Evolutionary conservation across 2,329 filamentous ascomycete species (phyloP).

Genomic region (Tympanopsis confertula): DNA sequence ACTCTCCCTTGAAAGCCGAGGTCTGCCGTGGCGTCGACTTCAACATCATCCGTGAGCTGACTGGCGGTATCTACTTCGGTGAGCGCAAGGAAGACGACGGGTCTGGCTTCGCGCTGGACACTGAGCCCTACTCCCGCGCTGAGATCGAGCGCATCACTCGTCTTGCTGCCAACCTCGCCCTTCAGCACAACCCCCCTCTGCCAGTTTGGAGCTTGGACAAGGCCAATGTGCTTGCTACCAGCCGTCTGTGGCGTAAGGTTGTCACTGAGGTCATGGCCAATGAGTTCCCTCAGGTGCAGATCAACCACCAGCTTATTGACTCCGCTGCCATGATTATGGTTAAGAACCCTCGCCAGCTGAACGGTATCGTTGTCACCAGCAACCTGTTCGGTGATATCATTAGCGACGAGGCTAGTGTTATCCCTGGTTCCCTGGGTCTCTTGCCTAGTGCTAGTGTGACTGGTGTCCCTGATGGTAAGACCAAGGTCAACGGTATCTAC

Average conservation of each 20-base stretch:
- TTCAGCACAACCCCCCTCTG: constrained; percentile 62
- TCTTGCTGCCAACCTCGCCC: constrained; percentile 69
- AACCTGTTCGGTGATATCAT: constrained; percentile 97
- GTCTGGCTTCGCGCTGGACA: constrained; percentile 67
- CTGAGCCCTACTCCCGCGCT: constrained; percentile 69
- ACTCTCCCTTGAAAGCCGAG: constrained; percentile 75
- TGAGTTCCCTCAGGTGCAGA: constrained; percentile 78
- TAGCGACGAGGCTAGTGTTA: constrained; percentile 86
- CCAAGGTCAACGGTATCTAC: constrained; percentile 84
- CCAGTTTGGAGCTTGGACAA: constrained; percentile 86
- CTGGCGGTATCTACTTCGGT: constrained; percentile 90
- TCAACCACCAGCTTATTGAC: constrained; percentile 87
- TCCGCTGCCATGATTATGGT: constrained; percentile 96
- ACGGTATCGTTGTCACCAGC: constrained; percentile 83
- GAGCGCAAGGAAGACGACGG: constrained; percentile 72
- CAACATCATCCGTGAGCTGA: constrained; percentile 83
- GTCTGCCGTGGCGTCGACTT: constrained; percentile 83
- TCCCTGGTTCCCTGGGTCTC: constrained; percentile 80
- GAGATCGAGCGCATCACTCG: constrained; percentile 85
- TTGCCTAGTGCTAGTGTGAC: constrained; percentile 79
- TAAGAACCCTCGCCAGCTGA: constrained; percentile 79
- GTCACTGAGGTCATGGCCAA: constrained; percentile 74
- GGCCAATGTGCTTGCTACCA: constrained; percentile 89
- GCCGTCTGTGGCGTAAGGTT: constrained; percentile 77
- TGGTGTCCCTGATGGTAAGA: constrained; percentile 75